phyloP scores from a whole-genome alignment of 352 stramenopile genomes.

The Achlya hypogyna region DNA sequence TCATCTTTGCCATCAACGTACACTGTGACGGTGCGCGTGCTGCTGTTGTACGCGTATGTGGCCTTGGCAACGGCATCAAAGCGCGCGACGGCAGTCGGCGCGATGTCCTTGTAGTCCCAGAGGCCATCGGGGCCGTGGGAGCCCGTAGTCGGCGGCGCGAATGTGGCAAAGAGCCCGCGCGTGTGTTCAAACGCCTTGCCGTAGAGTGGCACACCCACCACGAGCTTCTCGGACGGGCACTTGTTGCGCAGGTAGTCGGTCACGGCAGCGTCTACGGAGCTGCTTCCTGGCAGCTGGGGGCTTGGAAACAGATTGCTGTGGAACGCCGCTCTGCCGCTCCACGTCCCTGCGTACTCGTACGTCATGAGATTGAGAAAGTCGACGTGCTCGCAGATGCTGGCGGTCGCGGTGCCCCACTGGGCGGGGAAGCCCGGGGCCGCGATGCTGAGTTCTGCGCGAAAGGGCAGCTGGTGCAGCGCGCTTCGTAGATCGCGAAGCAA shows the following conservation, averaged over 20 bases:
- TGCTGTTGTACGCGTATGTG: constrained; percentile 1
- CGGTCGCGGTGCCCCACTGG: background rate
- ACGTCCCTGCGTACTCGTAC: background rate
- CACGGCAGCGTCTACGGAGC: background rate
- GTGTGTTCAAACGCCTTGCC: constrained; percentile 6
- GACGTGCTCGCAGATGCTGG: background rate
- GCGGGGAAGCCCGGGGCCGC: background rate
- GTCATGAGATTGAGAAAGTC: constrained; percentile 7
- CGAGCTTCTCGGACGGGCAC: constrained; percentile 1
- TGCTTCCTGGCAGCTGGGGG: background rate
- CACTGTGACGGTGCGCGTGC: background rate
- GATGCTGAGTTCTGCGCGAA: background rate
- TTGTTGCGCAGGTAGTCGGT: background rate
- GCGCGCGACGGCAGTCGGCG: background rate
- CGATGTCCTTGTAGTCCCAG: constrained; percentile 13
- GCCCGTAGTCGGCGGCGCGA: background rate
- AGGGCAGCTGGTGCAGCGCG: background rate
- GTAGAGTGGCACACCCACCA: constrained; percentile 4
- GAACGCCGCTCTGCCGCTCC: background rate
- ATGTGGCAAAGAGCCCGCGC: background rate
- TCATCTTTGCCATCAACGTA: background rate
- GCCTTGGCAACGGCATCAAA: background rate
- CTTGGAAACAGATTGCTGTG: constrained; percentile 3
- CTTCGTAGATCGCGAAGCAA: background rate
- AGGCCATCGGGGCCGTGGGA: background rate